Evolutionary conservation across 345 rosid species (phyloP).

Genomic region (Brassica nigra): DNA sequence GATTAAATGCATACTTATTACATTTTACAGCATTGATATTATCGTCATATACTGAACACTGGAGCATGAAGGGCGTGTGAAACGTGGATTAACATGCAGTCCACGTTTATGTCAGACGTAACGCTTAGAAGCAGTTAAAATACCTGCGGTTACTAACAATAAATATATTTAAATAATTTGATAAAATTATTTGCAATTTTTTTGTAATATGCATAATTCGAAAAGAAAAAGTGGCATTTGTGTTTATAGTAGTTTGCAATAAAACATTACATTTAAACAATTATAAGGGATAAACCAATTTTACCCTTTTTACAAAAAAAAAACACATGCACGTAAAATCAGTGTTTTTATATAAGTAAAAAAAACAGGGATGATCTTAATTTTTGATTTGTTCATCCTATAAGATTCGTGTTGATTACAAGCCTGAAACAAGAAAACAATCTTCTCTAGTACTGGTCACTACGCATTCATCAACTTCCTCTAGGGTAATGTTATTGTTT

Average conservation of each 20-base stretch:
- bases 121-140: not conserved
- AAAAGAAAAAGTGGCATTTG: not conserved
- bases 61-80: conserved; percentile 4
- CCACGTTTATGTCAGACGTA: conserved; percentile 22
- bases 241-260: not conserved
- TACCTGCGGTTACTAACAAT: not conserved
- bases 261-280: not conserved
- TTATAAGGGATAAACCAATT: not conserved
- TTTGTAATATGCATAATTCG: not conserved
- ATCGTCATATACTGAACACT: not conserved
- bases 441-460: not conserved
- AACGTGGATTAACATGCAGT: conserved; percentile 21
- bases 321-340: not conserved
- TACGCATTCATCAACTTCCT: not conserved
- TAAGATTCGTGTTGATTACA: not conserved
- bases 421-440: not conserved
- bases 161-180: not conserved
- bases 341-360: not conserved
- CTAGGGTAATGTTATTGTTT: not conserved
- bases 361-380: not conserved
- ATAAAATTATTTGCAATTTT: no score
- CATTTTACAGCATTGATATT: not conserved
- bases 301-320: not conserved
- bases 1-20: not conserved
- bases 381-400: not conserved